Base-by-base conservation (phyloP, 2,329 filamentous ascomycete species). In the Nothophoma quercina region DNA sequence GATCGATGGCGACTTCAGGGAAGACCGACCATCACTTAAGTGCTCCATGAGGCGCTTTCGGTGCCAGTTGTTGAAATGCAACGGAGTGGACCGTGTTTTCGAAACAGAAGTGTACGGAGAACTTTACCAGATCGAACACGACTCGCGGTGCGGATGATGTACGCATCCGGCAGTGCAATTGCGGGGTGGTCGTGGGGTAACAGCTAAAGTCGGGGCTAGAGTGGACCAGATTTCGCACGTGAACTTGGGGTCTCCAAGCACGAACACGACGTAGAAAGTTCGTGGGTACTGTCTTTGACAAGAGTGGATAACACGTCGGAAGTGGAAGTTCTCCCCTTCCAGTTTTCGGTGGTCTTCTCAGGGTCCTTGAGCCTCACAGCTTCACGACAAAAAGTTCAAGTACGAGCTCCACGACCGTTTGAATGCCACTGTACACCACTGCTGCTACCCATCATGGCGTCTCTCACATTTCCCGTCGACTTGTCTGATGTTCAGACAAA, bases 151-250 rank as follows among this genome's bases (percentile, higher is more conserved):
- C 23, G 47, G 22, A 28, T 23, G 19, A 41, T 38, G 13, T 35
- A 39, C 22, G 13, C 18, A 30, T 38, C 30, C 30, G 22, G 43
- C 23, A 41, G 19, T 33, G 22, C 9, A 56, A 57, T 26, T 52
- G 59, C 59, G 56, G 59, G 59, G 59, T 50, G 55, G 18, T 43
- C 35, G 58, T 55, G 58, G 56, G 58, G 58, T 52, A 39, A 46
- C n/a, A 23, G 35, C 34, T 23, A 28, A 34, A 26, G 29, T 34
- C 25, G 16, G 35, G 19, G 18, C 32, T 30, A 30, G 48, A 13
- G 23, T 30, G 39, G 23, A 34, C 21, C 28, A 34, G 12, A 13
- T 39, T 10, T 16, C 22, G 23, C 25, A 35, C 13, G 15, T 33
- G 13, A 23, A 18, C 16, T 13, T 19, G 8, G 8, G 8, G 9